Conservation (phyloP, 1,284 basidiomycete species). For the Agroathelia rolfsii region DNA sequence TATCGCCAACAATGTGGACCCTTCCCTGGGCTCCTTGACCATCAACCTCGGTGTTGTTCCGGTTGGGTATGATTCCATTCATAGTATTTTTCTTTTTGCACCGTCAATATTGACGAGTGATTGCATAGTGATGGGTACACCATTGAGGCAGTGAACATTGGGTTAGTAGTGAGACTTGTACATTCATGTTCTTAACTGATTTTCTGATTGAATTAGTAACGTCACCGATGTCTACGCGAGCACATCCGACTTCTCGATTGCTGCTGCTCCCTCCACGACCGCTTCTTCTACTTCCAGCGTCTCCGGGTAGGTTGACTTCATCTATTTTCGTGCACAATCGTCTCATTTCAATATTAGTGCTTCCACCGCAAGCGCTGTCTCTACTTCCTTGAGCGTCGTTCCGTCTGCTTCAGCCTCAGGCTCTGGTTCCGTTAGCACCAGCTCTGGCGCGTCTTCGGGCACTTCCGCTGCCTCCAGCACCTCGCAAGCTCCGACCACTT, state of each 20-base stretch:
- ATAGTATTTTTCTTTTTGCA: background rate
- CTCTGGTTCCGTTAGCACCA: slow-evolving; percentile 4
- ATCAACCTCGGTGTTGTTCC: slow-evolving; percentile 1
- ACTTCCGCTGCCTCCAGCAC: slow-evolving; percentile 4
- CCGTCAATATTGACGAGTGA: slow-evolving; percentile 2
- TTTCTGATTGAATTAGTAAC: slow-evolving; percentile 5
- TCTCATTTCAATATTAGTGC: slow-evolving; percentile 8
- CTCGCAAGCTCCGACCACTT: slow-evolving; percentile 12
- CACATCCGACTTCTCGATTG: slow-evolving; percentile 4
- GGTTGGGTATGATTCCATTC: slow-evolving; percentile 3
- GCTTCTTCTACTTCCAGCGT: slow-evolving; percentile 3
- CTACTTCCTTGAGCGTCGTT: background rate
- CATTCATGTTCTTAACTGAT: slow-evolving; percentile 1
- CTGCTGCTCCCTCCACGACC: background rate
- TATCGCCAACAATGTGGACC: slow-evolving; percentile 6
- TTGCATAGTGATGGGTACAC: slow-evolving; percentile 5
- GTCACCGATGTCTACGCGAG: slow-evolving; percentile 6
- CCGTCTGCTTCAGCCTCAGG: slow-evolving; percentile 5
- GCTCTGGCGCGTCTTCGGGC: slow-evolving; percentile 1
- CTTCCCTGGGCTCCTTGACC: slow-evolving; percentile 1
- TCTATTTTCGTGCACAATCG: slow-evolving; percentile 6
- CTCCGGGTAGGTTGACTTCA: slow-evolving; percentile 7
- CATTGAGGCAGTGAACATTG: slow-evolving; percentile 13
- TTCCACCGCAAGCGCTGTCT: background rate
- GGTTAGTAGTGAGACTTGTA: slow-evolving; percentile 19